These are phyloP conservation scores for Flagelloscypha sp. DNA, from an alignment of 768 basidiomycete species.

Conservation along the genomic window DNA sequence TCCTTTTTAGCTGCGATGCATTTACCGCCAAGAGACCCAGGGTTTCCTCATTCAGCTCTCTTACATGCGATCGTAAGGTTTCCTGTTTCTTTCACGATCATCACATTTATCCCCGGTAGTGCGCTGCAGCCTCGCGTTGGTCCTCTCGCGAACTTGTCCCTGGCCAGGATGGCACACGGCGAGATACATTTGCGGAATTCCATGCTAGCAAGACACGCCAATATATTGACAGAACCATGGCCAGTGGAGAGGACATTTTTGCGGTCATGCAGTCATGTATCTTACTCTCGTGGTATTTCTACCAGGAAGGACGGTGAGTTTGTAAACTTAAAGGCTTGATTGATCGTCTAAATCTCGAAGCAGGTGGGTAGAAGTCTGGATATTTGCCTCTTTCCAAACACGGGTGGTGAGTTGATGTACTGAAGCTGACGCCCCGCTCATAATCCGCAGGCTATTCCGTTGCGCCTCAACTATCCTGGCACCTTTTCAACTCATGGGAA, in stretches of 20 bases:
- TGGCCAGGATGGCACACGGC: slow-evolving; percentile 63
- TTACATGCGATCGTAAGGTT: slow-evolving; percentile 79
- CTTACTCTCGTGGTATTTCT: slow-evolving; percentile 85
- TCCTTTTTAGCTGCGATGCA: slow-evolving; percentile 76
- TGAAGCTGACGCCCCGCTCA: no score
- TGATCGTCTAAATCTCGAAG: slow-evolving; percentile 3
- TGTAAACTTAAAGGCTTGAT: neutral
- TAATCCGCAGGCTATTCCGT: slow-evolving; percentile 73
- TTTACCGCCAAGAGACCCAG: slow-evolving; percentile 69
- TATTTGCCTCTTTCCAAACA: slow-evolving; percentile 80
- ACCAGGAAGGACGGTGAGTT: slow-evolving; percentile 79
- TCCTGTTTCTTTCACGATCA: slow-evolving; percentile 1
- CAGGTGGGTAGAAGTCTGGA: slow-evolving; percentile 82
- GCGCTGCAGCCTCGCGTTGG: slow-evolving; percentile 79
- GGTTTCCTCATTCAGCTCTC: slow-evolving; percentile 84
- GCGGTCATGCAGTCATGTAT: slow-evolving; percentile 82
- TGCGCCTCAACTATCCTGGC: slow-evolving; percentile 80
- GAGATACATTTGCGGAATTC: slow-evolving; percentile 82
- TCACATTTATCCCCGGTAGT: slow-evolving; percentile 32
- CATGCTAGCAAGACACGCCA: slow-evolving; percentile 82
- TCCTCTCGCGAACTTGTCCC: slow-evolving; percentile 60
- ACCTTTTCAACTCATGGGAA: slow-evolving; percentile 65
- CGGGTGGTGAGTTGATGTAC: no score
- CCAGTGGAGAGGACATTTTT: slow-evolving; percentile 82
- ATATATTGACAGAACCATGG: slow-evolving; percentile 85